Percentiles rank a stretch among this genome's conserved stretches.
Conservation (phyloP, 2,329 filamentous ascomycete genomes). For the Xylaria digitata region DNA sequence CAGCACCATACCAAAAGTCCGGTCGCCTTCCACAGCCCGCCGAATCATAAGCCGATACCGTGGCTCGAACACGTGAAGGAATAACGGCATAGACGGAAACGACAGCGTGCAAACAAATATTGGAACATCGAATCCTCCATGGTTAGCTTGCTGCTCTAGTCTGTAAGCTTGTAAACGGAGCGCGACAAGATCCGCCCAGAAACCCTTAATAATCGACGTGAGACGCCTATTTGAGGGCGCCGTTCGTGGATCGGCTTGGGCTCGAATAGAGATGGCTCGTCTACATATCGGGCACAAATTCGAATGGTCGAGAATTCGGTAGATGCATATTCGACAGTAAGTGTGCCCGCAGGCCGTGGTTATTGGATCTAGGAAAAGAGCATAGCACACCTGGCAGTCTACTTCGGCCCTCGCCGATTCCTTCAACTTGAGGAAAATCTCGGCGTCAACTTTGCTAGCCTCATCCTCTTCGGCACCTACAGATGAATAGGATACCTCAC, state of each 20-base stretch:
- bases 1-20: slow-evolving; percentile 87
- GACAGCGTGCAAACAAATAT: slow-evolving; percentile 86
- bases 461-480: slow-evolving; percentile 47
- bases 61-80: slow-evolving; percentile 93
- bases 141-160: slow-evolving; percentile 66
- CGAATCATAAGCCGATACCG: slow-evolving; percentile 90
- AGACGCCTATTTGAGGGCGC: slow-evolving; percentile 72
- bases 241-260: slow-evolving; percentile 54
- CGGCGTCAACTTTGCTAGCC: slow-evolving; percentile 56
- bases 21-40: slow-evolving; percentile 76
- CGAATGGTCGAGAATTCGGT: slow-evolving; percentile 80
- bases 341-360: slow-evolving; percentile 91
- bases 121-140: slow-evolving; percentile 70
- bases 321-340: slow-evolving; percentile 84
- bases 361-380: slow-evolving; percentile 81
- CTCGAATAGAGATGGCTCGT: slow-evolving; percentile 66
- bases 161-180: slow-evolving; percentile 66
- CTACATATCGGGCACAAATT: slow-evolving; percentile 85
- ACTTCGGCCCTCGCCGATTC: slow-evolving; percentile 74
- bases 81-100: slow-evolving; percentile 85
- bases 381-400: slow-evolving; percentile 91
- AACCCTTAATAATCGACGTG: slow-evolving; percentile 68
- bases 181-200: slow-evolving; percentile 76
- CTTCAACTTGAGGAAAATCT: slow-evolving; percentile 68
- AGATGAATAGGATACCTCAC: slow-evolving; percentile 47